Percentiles rank a stretch among this genome's conserved stretches.
Conservation (phyloP, 2,329 filamentous ascomycete genomes). For the Hypoxylon sp. region DNA sequence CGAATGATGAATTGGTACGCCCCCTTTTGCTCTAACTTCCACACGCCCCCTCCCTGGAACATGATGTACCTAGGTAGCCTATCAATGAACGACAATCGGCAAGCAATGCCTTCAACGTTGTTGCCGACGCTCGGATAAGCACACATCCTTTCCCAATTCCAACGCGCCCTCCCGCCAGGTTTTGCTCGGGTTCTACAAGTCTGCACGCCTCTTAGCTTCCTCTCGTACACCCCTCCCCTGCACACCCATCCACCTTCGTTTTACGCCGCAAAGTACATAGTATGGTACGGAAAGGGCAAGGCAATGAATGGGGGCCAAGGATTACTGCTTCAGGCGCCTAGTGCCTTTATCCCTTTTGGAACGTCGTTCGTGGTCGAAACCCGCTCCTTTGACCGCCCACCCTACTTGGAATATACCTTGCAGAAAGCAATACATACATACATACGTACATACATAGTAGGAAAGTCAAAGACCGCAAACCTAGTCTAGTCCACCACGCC, state of each 20-base stretch:
- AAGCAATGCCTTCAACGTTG: slow-evolving; percentile 33
- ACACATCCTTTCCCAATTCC: slow-evolving; percentile 42
- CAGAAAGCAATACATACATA: slow-evolving; percentile 48
- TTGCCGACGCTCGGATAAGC: slow-evolving; percentile 42
- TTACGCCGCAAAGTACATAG: slow-evolving; percentile 39
- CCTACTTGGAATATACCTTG: slow-evolving; percentile 50
- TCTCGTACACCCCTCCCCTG: slow-evolving; percentile 10
- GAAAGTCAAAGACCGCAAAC: slow-evolving; percentile 50
- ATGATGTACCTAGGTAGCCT: slow-evolving; percentile 25
- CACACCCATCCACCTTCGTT: slow-evolving; percentile 34
- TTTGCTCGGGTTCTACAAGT: slow-evolving; percentile 33
- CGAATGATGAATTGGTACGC: slow-evolving; percentile 40
- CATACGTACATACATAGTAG: too few species aligned
- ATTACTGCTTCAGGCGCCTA: slow-evolving; percentile 47
- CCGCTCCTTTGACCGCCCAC: slow-evolving; percentile 51
- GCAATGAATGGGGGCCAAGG: slow-evolving; percentile 50
- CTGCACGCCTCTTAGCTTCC: slow-evolving; percentile 15
- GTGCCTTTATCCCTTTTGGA: slow-evolving; percentile 49
- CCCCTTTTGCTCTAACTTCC: slow-evolving; percentile 30
- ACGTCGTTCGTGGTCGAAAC: slow-evolving; percentile 49
- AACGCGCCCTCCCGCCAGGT: slow-evolving; percentile 41
- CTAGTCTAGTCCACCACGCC: slow-evolving; percentile 50
- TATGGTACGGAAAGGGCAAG: slow-evolving; percentile 49
- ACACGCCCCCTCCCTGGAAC: slow-evolving; percentile 30
- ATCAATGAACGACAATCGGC: slow-evolving; percentile 36